These are phyloP conservation scores for Circinella umbellata DNA, from an alignment of 371 early-diverging fungal genomes.

Conservation along the genomic window DNA sequence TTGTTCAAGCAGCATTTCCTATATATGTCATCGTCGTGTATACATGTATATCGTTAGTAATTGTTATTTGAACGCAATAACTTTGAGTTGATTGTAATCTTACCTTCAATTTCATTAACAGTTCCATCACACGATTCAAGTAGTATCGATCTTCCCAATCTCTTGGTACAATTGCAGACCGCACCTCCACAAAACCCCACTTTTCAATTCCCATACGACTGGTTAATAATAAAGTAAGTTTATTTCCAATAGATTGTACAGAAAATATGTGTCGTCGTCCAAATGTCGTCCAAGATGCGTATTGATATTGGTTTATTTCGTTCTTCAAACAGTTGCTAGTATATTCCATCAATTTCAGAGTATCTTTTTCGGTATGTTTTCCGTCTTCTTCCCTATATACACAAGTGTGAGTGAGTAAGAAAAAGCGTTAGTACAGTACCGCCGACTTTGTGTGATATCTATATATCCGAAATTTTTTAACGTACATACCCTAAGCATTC, in stretches of 20 bases:
- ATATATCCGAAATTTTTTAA: background rate
- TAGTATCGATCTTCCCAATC: background rate
- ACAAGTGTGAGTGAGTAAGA: slow-evolving; percentile 5
- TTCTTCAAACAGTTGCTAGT: slow-evolving; percentile 19
- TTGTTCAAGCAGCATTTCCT: slow-evolving; percentile 2
- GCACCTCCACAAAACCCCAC: background rate
- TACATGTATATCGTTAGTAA: slow-evolving; percentile 1
- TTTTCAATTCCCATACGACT: slow-evolving; percentile 2
- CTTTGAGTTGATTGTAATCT: background rate
- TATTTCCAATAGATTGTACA: slow-evolving; percentile 21
- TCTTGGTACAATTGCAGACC: slow-evolving; percentile 2
- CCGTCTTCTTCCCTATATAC: slow-evolving; percentile 17
- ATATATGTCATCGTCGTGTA: background rate
- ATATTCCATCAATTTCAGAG: slow-evolving; percentile 26
- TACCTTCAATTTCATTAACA: background rate
- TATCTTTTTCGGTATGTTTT: slow-evolving; percentile 21
- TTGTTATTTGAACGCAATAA: background rate
- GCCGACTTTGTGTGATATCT: too few relatives aligned
- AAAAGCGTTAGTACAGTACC: slow-evolving; percentile 7
- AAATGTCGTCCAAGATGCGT: slow-evolving; percentile 18
- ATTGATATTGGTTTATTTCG: slow-evolving; percentile 19
- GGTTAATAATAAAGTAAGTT: slow-evolving; percentile 18
- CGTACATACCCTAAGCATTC: slow-evolving; percentile 20
- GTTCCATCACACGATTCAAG: slow-evolving; percentile 1
- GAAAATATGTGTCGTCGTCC: slow-evolving; percentile 17